phyloP scores from a whole-genome alignment of 2,329 filamentous ascomycete species.

The Plenodomus tracheiphilus region DNA sequence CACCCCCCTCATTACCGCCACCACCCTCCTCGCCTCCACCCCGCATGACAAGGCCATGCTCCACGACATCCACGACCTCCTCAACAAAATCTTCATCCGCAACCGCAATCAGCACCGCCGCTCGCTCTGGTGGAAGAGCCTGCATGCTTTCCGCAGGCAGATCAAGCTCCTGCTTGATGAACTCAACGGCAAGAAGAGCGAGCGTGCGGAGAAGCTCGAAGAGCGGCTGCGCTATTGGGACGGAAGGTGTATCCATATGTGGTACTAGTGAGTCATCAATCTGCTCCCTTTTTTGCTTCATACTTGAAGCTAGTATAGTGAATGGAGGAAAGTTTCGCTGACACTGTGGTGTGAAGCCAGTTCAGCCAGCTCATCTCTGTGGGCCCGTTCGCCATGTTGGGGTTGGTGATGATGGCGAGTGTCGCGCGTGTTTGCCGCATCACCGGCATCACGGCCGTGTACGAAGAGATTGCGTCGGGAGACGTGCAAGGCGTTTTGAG shows the following conservation, averaged over 20 bases:
- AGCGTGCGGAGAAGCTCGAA: conserved; percentile 26
- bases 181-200: conserved; percentile 24
- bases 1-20: conserved; percentile 21
- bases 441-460: conserved; percentile 46
- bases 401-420: conserved; percentile 49
- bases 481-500: conserved; percentile 50
- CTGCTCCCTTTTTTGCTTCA: too few relatives aligned
- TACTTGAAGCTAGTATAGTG: neutral
- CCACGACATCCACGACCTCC: conserved; percentile 54
- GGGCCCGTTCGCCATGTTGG: conserved; percentile 51
- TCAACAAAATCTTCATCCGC: conserved; percentile 76
- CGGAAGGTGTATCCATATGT: conserved; percentile 38
- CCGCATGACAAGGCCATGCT: conserved; percentile 37
- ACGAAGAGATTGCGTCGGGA: conserved; percentile 47
- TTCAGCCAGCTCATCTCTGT: conserved; percentile 53
- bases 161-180: conserved; percentile 57
- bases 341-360: conserved; percentile 22
- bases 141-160: conserved; percentile 72
- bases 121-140: conserved; percentile 78
- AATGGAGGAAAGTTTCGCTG: conserved; percentile 4
- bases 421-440: conserved; percentile 48
- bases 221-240: conserved; percentile 45
- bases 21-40: conserved; percentile 20
- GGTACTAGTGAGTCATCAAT: conserved; percentile 41
- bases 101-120: conserved; percentile 90